Evolutionary conservation across 257 asterid species (phyloP).

Genomic region (Nicotiana attenuata): DNA sequence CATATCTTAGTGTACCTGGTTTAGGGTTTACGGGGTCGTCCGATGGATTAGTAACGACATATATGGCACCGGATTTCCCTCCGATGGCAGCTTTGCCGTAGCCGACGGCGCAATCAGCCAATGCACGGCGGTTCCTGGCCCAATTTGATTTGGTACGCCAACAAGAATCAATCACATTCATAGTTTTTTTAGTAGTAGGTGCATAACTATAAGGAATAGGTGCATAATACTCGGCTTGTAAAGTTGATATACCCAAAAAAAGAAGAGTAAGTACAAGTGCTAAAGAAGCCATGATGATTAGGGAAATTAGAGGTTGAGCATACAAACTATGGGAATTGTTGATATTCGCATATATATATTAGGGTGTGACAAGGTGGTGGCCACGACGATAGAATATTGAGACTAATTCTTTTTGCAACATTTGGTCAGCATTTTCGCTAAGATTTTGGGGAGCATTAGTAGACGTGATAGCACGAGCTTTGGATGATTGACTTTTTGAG

Average conservation of each 20-base stretch:
- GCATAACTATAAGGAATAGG: neutral
- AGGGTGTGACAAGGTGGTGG: constrained; percentile 31
- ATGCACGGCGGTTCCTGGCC: constrained; percentile 55
- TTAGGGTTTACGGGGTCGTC: constrained; percentile 54
- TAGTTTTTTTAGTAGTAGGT: neutral
- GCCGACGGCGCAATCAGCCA: constrained; percentile 71
- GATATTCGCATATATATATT: constrained; percentile 8
- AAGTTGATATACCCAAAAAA: constrained; percentile 13
- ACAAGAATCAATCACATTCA: constrained; percentile 68
- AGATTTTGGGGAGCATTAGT: constrained; percentile 12
- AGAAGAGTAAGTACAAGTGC: constrained; percentile 29
- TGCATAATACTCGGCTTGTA: constrained; percentile 21
- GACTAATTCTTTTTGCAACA: constrained; percentile 21
- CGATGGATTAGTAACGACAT: constrained; percentile 53
- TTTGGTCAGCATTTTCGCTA: constrained; percentile 8
- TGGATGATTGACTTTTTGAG: constrained; percentile 23
- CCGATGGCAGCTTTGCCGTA: constrained; percentile 63
- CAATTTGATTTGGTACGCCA: constrained; percentile 65
- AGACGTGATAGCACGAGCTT: constrained; percentile 67
- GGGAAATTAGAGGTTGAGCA: neutral
- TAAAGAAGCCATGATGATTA: constrained; percentile 35
- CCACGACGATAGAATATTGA: constrained; percentile 34
- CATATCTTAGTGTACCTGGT: constrained; percentile 77
- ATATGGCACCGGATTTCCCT: constrained; percentile 53
- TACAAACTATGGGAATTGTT: neutral